Evolutionary conservation across 345 rosid genomes (phyloP).

Genomic region (Draba incana): DNA sequence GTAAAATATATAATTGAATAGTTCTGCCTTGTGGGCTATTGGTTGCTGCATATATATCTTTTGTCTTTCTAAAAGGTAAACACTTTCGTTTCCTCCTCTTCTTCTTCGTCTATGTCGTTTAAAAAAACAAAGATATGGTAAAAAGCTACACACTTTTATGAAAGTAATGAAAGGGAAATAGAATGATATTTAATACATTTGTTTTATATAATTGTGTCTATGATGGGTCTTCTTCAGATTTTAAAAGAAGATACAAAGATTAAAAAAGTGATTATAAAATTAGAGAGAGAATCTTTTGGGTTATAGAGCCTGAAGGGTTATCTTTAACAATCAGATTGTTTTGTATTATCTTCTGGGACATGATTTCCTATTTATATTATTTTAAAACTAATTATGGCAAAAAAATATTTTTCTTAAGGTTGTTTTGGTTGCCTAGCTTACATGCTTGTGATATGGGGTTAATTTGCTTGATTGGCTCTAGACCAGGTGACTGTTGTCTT

Average conservation of each 20-base stretch:
- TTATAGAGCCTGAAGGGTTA: constrained; percentile 4
- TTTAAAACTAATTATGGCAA: constrained; percentile 7
- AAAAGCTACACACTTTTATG: constrained; percentile 36
- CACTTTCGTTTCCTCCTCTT: constrained; percentile 25
- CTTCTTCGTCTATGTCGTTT: constrained; percentile 2
- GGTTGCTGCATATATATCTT: constrained; percentile 8
- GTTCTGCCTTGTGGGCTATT: constrained; percentile 17
- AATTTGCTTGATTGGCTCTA: constrained; percentile 13
- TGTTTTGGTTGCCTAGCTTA: constrained; percentile 14
- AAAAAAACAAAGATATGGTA: constrained; percentile 30
- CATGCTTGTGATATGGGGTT: constrained; percentile 6
- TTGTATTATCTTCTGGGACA: background rate
- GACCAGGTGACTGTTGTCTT: constrained; percentile 31
- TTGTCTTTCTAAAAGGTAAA: constrained; percentile 5
- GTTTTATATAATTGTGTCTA: constrained; percentile 6
- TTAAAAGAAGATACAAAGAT: background rate
- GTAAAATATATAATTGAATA: background rate
- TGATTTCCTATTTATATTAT: constrained; percentile 2
- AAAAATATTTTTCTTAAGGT: background rate
- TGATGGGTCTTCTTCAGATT: constrained; percentile 21
- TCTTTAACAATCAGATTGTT: background rate
- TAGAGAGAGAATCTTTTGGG: constrained; percentile 14
- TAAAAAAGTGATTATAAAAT: constrained; percentile 21
- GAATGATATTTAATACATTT: constrained; percentile 21
- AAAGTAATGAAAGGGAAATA: constrained; percentile 35